Base-by-base conservation (phyloP, 495 filamentous ascomycete genomes). In the Niebla homalea region DNA sequence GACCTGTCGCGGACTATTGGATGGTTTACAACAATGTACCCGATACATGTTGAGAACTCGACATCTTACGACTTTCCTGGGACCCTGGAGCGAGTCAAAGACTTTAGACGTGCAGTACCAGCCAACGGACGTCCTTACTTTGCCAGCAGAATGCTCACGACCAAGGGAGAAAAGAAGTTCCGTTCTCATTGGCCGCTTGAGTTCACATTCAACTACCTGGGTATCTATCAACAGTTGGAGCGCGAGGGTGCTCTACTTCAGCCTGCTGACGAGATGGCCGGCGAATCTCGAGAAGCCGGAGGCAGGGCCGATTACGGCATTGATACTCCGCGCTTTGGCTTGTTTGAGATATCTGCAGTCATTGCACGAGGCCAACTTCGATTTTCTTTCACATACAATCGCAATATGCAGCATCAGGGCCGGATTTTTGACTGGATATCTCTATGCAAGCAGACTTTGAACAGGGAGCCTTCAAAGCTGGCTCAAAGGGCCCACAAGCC, bases 151-250 rank as follows among this genome's bases (percentile, higher is more conserved):
- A 67, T 77, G 22, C 64, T 78, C 32, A 65, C 68, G 1, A 57
- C 65, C 4, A 70, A 70, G 25, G 69, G 66, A 5, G 55, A 66
- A 4, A 65, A 72, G 36, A 54, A 55, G 25, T 71, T 70, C 37
- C 50, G 58, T 20, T 60, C 68, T 15, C 74, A 74, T 3, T 76
- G 69, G 61, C 82, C 81, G 5, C 74, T 85, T 52, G 84, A 87
- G 62, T 74, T 87, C 36, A 75, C 76, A 2, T 84, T 87, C 62
- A 84, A 81, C 55, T 85, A 86, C 53, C 70, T 80, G 12, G 83
- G 80, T 0, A 70, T 78, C 16, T 68, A 79, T 52, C 79, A 81
- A 45, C 75, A 80, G 50, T 57, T 85, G 0, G 78, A 82, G 61
- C 69, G 76, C 23, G 67, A 73, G 19, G 78, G 79, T 45, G 73